Base-by-base conservation (phyloP, 805 yeast genomes). In the Yarrowia porcina region DNA sequence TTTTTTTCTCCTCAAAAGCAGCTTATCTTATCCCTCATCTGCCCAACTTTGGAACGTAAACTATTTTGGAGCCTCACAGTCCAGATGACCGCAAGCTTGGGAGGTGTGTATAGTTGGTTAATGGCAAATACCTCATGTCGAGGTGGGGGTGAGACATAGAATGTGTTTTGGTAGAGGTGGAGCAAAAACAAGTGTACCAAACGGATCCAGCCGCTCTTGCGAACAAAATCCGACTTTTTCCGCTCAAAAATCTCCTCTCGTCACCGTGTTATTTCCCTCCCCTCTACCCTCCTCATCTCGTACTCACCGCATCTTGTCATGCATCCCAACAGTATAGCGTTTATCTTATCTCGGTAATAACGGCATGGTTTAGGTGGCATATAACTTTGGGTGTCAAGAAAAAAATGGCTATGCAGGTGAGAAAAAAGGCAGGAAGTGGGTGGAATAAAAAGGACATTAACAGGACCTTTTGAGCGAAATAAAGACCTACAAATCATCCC, bases 281-380 rank as follows among this genome's bases (percentile, higher is more conserved):
- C n/a, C n/a, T 18, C 41, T 17, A 13, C 15, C 41, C 23, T 20
- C 41, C 23, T 17, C 13, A 0, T 11, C 13, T 10, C 18, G 15
- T 39, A 13, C 27, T 12, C 47, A 17, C 21, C 32, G 18, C 52
- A 45, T 45, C 27, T 28, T 45, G 36, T 30, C 52, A 45, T 45
- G 52, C 52, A 30, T 45, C 36, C 17, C 52, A 25, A 15, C 36
- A 30, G 12, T 33, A 36, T 36, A 49, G 39, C 56, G 39, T 49
- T 49, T 49, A 49, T 49, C 56, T 49, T 49, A 49, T 49, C 56
- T 49, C 56, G 56, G 56, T 49, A 20, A 49, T 49, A 49, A 49
- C 56, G 39, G 56, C 56, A 49, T 49, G 28, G 39, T 49, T 49
- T 49, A 49, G 56, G 56, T 49, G 56, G 52, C 52, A 45, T 20